phyloP scores from a whole-genome alignment of 2,329 filamentous ascomycete genomes.

The Microcyclospora pomicola region DNA sequence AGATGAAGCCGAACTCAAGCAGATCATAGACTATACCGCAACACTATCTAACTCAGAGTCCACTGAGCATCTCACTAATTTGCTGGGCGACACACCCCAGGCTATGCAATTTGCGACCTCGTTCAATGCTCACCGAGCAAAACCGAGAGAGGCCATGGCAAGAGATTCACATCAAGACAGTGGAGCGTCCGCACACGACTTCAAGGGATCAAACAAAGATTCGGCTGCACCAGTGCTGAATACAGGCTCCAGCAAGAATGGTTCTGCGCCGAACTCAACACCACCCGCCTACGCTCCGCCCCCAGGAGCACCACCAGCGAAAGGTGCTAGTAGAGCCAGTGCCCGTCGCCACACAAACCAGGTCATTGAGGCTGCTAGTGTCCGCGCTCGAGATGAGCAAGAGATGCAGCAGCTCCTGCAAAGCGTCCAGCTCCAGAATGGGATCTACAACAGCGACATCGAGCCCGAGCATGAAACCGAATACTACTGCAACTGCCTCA shows the following conservation, averaged over 20 bases:
- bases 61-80: conserved; percentile 4
- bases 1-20: conserved; percentile 7
- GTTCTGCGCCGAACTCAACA: background rate
- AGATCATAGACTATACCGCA: conserved; percentile 7
- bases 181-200: background rate
- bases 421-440: conserved; percentile 25
- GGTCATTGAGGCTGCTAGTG: conserved; percentile 26
- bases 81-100: conserved; percentile 9
- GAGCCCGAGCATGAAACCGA: conserved; percentile 34
- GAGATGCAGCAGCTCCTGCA: conserved; percentile 32
- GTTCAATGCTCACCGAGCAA: conserved; percentile 1
- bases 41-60: conserved; percentile 6
- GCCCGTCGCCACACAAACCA: conserved; percentile 23
- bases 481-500: conserved; percentile 26
- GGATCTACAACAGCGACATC: conserved; percentile 34
- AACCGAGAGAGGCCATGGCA: background rate
- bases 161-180: background rate
- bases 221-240: background rate
- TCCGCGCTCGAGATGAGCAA: conserved; percentile 31
- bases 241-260: background rate
- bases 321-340: background rate
- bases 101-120: conserved; percentile 4
- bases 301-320: conserved; percentile 2
- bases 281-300: conserved; percentile 8
- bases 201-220: background rate